Evolutionary conservation across 208 protist species (phyloP), one percentile per base, ranked within the genome.

Genomic region (Leishmania braziliensis): DNA sequence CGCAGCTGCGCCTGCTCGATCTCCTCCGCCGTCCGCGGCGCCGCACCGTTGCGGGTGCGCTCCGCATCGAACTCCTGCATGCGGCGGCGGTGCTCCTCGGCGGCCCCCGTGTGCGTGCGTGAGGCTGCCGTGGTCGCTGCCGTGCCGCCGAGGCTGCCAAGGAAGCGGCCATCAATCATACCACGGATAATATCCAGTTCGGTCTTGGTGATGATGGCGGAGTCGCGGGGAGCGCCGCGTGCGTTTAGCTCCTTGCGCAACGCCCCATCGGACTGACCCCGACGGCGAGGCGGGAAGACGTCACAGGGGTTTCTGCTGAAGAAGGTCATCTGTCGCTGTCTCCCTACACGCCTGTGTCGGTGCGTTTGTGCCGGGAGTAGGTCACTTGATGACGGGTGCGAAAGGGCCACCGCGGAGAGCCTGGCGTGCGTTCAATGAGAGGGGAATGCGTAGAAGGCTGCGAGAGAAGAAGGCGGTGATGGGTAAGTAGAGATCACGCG

Each of bases 51-150:
- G 33, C 84, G 76, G 16, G 87, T 84, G 0, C 91, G 84, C 78
- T 92, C 89, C 68, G 95, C 92, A 43, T 98, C 95, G 75, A 88
- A 94, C 66, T 91, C 89, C 72, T 95, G 83, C 94, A 98, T 98
- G 29, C 85, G 82, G 2, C 80, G 85, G 79, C 95, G 95, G 29
- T 82, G 81, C 82, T 97, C 93, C 78, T 93, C 91, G 5, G 90
- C 95, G 0, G 70, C 86, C 1, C 72, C 82, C 58, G 78, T 88
- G 69, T 82, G 78, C 14, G 58, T 74, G 62, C 70, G 77, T 48
- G 69, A 10, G 46, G 43, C 69, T n/a, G 78, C 70, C 20, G 75
- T 77, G 46, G 43, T 75, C 33, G 62, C 70, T 51, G 72, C 77
- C 20, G 68, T 74, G 53, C 54, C 46, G 56, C 33, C 58, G 33